These are phyloP conservation scores for Mycena capillaripes DNA, from an alignment of 768 basidiomycete genomes.

Conservation along the genomic window DNA sequence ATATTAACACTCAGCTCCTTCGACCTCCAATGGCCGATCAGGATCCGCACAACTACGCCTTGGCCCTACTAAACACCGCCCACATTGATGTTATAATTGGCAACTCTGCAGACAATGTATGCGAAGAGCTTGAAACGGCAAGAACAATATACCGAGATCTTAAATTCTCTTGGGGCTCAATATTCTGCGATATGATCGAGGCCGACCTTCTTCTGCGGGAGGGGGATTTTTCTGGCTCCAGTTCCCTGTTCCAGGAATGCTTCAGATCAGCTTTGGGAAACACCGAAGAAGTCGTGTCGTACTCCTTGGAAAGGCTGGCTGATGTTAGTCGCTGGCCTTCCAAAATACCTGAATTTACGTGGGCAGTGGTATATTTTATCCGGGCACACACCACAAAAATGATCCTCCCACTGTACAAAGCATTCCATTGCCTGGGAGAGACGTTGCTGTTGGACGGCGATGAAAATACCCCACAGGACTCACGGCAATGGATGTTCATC, in stretches of 20 bases:
- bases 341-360: background rate
- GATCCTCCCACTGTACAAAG: background rate
- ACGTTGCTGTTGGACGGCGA: background rate
- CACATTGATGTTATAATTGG: too few relatives aligned
- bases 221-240: background rate
- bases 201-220: background rate
- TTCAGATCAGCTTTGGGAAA: background rate
- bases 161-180: too few relatives aligned
- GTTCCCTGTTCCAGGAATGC: background rate
- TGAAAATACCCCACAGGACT: background rate
- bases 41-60: too few relatives aligned
- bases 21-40: too few relatives aligned
- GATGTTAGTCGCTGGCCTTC: background rate
- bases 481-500: background rate
- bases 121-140: too few relatives aligned
- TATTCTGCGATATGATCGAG: background rate
- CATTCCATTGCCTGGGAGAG: background rate
- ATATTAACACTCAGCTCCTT: too few relatives aligned
- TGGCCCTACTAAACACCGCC: too few relatives aligned
- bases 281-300: background rate
- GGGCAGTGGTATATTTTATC: background rate
- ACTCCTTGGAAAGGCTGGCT: background rate
- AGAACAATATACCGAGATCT: too few relatives aligned
- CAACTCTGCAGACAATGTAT: too few relatives aligned
- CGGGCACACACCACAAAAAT: background rate